Evolutionary conservation across 805 yeast species (phyloP), one percentile per base, ranked within the genome.

Genomic region (Ogataea paraovalis): DNA sequence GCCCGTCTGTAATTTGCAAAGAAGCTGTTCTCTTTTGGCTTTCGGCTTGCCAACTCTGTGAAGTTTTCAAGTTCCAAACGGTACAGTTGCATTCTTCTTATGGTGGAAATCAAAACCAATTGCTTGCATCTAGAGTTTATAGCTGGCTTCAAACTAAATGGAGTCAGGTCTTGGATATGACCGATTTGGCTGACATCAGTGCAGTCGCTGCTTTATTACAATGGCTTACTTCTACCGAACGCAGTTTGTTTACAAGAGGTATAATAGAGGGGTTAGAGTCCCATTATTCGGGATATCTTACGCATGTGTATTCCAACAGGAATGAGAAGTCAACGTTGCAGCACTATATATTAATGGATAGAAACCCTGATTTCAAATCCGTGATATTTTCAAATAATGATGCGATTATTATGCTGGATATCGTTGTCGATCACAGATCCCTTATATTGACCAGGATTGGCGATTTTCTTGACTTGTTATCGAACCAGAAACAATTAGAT

Each of bases 11-110:
- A 1, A 44, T 82, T 1, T 69, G 74, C 41, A 66, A 74, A 39
- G 78, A 74, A 42, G 67, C 85, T 3, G 64, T 79, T 25, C 52
- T 59, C 13, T 78, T 84, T 51, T 85, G 91, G 91, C 62, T 69
- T 44, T 53, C 69, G 0, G 52, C 77, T 3, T 61, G 71, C 14
- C 58, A 60, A 3, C 56, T 75, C 9, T 68, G 76, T 16, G 65
- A 63, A 30, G 59, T 58, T 2, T 60, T 69, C 18, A 66, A 65
- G 19, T 58, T 70, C 3, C 59, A 59, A 2, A 57, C 59, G 9
- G 59, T 61, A 2, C 62, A 59, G n/a, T 50, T 65, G 1, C 46
- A 65, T 10, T 54, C 57, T 1, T 16, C 55, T 2, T 18, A 40
- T 1, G 44, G 49, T 30, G 34, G 32, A 8, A 41, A 45, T 32